Conservation (phyloP, 805 yeast genomes). For the Blastobotrys chiropterorum region DNA sequence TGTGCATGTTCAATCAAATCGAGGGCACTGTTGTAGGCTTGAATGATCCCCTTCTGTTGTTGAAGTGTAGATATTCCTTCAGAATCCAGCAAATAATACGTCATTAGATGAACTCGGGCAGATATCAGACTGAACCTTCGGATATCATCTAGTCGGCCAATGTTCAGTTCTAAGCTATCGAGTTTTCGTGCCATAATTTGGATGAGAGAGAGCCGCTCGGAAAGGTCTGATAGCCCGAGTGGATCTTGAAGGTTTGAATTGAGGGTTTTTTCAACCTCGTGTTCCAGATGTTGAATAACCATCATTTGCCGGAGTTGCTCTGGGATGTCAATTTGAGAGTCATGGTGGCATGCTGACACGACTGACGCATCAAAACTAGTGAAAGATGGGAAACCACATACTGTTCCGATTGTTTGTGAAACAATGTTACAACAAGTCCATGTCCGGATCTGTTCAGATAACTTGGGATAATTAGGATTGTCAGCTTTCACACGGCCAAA, state of each 20-base stretch:
- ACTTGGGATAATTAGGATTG: conserved; percentile 30
- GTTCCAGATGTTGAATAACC: conserved; percentile 79
- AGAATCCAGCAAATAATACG: conserved; percentile 74
- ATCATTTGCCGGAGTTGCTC: conserved; percentile 65
- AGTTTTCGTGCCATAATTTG: conserved; percentile 65
- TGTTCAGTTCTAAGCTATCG: conserved; percentile 60
- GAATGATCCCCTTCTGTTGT: conserved; percentile 64
- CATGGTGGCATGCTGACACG: conserved; percentile 46
- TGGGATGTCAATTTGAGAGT: conserved; percentile 45
- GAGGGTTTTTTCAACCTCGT: conserved; percentile 72
- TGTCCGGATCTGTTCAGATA: conserved; percentile 76
- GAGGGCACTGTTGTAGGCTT: conserved; percentile 74
- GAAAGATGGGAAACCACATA: conserved; percentile 93
- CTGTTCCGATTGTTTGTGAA: conserved; percentile 82
- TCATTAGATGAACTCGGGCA: conserved; percentile 73
- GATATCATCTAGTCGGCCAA: conserved; percentile 48
- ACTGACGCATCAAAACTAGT: conserved; percentile 75
- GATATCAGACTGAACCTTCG: conserved; percentile 63
- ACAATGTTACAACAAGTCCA: conserved; percentile 94
- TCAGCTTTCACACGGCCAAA: conserved; percentile 42
- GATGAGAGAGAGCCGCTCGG: conserved; percentile 69
- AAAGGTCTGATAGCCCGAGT: conserved; percentile 55
- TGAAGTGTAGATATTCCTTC: conserved; percentile 42
- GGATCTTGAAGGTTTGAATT: conserved; percentile 65
- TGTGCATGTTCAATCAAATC: conserved; percentile 63